Base-by-base conservation (phyloP, 129 eudicot species). In the Smallanthus sonchifolius region DNA sequence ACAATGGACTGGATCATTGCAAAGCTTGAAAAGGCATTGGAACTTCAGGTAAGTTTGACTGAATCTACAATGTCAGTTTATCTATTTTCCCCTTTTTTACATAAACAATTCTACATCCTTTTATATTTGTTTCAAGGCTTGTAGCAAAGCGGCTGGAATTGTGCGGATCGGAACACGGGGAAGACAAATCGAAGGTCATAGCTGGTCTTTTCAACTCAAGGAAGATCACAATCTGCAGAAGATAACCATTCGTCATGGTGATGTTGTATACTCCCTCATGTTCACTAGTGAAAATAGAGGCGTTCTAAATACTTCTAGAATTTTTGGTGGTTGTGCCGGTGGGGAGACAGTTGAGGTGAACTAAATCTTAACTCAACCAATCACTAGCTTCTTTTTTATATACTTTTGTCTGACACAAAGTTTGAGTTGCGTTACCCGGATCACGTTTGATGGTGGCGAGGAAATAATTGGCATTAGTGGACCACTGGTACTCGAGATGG, bases 211-310 rank as follows among this genome's bases (percentile, higher is more conserved):
- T 7, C 35, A 20, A 55, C 35, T 17, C 19, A 5, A 17, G 11
- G 3, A 55, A 7, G 62, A 34, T 17, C 35, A 55, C 4, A 55
- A 17, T 10, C 34, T 55, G 10, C 34, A 55, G 6, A 55, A 55
- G 34, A 55, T 55, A 17, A 55, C 35, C 11, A 55, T 55, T 55
- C 4, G 6, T 55, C 32, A 19, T 20, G 19, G 56, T 48, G 47
- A 49, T 30, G 19, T 37, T 11, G 51, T 70, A 30, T 51, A 70
- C 75, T 70, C 75, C 4, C 42, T 70, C 15, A 70, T 49, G 24
- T 70, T 70, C 63, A 70, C 63, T 6, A n/a, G 32, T 30, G 28
- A 32, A 70, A 16, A 32, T 15, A 15, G 42, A 37, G 75, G 75
- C 13, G 44, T 47, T 70, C 36, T 70, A 47, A 34, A 70, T 32